Evolutionary conservation across 2,329 filamentous ascomycete species (phyloP).

Genomic region (Xylaria sp.): DNA sequence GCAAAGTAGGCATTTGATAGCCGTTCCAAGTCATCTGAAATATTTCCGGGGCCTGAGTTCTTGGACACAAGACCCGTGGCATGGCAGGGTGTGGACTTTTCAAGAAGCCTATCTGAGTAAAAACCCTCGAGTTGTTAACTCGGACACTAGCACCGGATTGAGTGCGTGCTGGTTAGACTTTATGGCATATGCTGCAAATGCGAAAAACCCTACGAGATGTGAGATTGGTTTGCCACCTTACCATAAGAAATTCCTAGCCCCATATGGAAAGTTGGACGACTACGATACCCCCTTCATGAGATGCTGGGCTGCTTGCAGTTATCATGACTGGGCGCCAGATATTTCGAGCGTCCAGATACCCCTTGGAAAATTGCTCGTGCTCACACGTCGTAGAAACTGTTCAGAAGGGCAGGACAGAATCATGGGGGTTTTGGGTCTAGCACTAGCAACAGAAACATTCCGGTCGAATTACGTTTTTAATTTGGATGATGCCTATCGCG

Average conservation of each 20-base stretch:
- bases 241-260: too few species aligned
- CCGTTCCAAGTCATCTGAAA: slow-evolving; percentile 6
- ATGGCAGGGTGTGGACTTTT: slow-evolving; percentile 12
- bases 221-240: slow-evolving; percentile 9
- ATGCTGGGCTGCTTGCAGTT: slow-evolving; percentile 6
- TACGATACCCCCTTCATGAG: slow-evolving; percentile 8
- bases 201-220: neutral
- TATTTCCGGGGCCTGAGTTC: neutral
- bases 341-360: slow-evolving; percentile 11
- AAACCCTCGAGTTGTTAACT: slow-evolving; percentile 14
- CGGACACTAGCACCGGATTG: neutral
- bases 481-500: slow-evolving; percentile 19
- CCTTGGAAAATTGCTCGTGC: slow-evolving; percentile 4
- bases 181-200: slow-evolving; percentile 7
- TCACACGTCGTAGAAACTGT: slow-evolving; percentile 4
- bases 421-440: slow-evolving; percentile 3
- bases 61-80: slow-evolving; percentile 14
- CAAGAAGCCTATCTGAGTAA: slow-evolving; percentile 14
- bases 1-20: slow-evolving; percentile 13
- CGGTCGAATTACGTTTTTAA: neutral
- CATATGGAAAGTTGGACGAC: neutral
- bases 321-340: slow-evolving; percentile 15
- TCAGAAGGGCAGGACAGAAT: slow-evolving; percentile 12
- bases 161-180: slow-evolving; percentile 12
- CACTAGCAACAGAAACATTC: slow-evolving; percentile 7